A percentile compares a stretch with the other conserved stretches of the same genome.
Conservation (phyloP, 106 monocot species). For the Platanthera zijinensis region DNA sequence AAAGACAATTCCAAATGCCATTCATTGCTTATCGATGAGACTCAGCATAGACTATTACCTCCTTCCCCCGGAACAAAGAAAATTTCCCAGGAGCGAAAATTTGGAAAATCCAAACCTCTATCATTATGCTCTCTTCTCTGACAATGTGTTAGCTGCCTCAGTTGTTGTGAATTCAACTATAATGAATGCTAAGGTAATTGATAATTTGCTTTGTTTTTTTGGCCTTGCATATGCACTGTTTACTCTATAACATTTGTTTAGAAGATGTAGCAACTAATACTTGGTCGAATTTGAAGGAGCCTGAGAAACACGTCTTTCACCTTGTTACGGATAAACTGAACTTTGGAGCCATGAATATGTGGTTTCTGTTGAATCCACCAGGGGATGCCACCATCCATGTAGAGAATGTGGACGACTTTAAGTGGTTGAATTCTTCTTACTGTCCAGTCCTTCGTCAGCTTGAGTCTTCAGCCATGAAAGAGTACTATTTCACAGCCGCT, state of each 20-base stretch:
- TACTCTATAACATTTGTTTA: neutral
- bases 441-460: constrained; percentile 68
- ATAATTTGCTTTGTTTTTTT: neutral
- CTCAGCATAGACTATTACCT: constrained; percentile 65
- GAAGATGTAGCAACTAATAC: neutral
- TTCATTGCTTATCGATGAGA: constrained; percentile 73
- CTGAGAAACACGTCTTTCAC: constrained; percentile 80
- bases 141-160: constrained; percentile 77
- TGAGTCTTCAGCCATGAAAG: constrained; percentile 79
- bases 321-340: constrained; percentile 76
- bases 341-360: constrained; percentile 89
- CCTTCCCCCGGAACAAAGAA: constrained; percentile 54
- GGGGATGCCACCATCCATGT: constrained; percentile 72
- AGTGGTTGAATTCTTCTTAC: constrained; percentile 77
- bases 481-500: constrained; percentile 61
- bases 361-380: constrained; percentile 73
- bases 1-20: constrained; percentile 74
- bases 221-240: neutral
- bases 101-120: constrained; percentile 57
- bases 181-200: constrained; percentile 65
- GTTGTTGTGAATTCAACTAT: constrained; percentile 81
- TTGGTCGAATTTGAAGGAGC: constrained; percentile 38
- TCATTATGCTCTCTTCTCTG: constrained; percentile 78
- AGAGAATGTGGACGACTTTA: constrained; percentile 72
- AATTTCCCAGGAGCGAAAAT: constrained; percentile 59